phyloP scores from a whole-genome alignment of 441 rosid genomes.

The Kokia cookei region DNA sequence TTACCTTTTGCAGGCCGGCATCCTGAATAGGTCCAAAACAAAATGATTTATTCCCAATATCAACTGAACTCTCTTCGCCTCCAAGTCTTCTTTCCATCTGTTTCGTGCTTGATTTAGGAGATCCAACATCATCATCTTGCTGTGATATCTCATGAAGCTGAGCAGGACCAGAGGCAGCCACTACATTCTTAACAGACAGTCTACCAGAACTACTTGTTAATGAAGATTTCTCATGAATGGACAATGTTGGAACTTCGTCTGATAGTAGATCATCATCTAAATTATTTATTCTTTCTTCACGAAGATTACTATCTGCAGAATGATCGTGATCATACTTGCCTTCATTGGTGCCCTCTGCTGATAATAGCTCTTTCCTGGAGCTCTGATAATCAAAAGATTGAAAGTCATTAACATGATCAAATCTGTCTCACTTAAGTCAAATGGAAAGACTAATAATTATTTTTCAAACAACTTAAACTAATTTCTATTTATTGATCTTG shows the following conservation, averaged over 20 bases:
- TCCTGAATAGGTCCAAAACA: constrained; percentile 56
- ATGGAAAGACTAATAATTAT: constrained; percentile 3
- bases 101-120: constrained; percentile 42
- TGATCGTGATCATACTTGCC: constrained; percentile 37
- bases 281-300: constrained; percentile 44
- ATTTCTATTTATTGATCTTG: background rate
- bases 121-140: constrained; percentile 45
- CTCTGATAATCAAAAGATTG: constrained; percentile 43
- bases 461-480: constrained; percentile 1
- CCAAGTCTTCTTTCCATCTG: constrained; percentile 36
- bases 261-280: constrained; percentile 51
- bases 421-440: background rate
- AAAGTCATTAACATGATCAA: background rate
- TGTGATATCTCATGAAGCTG: constrained; percentile 30
- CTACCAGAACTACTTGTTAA: constrained; percentile 36
- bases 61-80: constrained; percentile 39
- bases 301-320: constrained; percentile 36
- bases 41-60: constrained; percentile 36
- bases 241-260: constrained; percentile 75
- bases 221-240: constrained; percentile 52
- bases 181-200: constrained; percentile 33
- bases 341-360: constrained; percentile 29
- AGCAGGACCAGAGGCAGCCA: constrained; percentile 25
- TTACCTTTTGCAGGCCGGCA: constrained; percentile 58
- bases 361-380: constrained; percentile 38